Evolutionary conservation across 169 alveolate genomes (phyloP).

Genomic region (Neospora caninum): DNA sequence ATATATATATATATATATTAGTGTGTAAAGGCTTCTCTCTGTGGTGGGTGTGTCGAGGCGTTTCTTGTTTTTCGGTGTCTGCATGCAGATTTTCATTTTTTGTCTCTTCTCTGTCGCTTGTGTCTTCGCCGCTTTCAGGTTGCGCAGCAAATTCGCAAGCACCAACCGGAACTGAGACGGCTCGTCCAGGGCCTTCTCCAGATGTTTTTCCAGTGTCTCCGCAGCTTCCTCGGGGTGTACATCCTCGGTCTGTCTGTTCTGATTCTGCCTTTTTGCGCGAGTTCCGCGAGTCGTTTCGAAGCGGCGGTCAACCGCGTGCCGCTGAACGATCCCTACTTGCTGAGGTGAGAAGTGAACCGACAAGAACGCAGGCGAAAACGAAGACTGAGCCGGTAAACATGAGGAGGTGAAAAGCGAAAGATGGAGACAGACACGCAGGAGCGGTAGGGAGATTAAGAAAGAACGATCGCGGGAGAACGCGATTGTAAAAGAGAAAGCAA

Average conservation of each 20-base stretch:
- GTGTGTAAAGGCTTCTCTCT: not conserved
- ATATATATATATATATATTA: not conserved
- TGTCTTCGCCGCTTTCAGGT: conserved; percentile 1
- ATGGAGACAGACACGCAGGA: not conserved
- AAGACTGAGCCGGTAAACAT: not conserved
- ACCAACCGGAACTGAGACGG: not conserved
- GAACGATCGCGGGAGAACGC: too few species aligned
- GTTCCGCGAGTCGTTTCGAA: not conserved
- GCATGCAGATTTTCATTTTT: too few species aligned
- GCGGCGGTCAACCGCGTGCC: conserved; percentile 1
- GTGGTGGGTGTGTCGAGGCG: not conserved
- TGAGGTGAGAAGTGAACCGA: not conserved
- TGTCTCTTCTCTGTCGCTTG: too few species aligned
- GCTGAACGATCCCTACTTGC: conserved; percentile 30
- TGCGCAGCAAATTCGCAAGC: not conserved
- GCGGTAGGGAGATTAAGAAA: not conserved
- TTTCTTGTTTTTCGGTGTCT: too few species aligned
- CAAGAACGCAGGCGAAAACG: not conserved
- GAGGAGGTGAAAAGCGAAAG: not conserved
- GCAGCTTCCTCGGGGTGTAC: conserved; percentile 14
- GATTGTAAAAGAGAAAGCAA: too few species aligned
- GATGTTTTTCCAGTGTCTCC: conserved; percentile 9
- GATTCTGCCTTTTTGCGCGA: conserved; percentile 15
- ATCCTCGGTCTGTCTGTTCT: conserved; percentile 10
- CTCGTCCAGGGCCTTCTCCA: not conserved